Conservation (phyloP, 345 rosid genomes). For the Sapria himalayana region DNA sequence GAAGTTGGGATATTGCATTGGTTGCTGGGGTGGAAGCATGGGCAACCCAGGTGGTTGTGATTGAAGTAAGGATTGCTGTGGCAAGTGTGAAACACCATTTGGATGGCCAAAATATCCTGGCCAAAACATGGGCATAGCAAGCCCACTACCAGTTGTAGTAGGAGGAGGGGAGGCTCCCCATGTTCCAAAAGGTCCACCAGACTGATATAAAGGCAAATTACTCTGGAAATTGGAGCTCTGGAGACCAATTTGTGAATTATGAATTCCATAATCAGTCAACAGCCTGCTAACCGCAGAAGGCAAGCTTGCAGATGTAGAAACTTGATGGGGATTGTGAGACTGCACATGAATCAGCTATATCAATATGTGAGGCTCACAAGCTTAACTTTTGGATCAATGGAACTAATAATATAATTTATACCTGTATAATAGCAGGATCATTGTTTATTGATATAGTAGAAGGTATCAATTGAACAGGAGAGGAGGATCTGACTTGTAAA, state of each 20-base stretch:
- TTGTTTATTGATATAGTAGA: slow-evolving; percentile 54
- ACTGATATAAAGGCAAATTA: slow-evolving; percentile 60
- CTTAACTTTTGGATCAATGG: slow-evolving; percentile 3
- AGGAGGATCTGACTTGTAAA: slow-evolving; percentile 82
- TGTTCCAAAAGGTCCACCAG: slow-evolving; percentile 57
- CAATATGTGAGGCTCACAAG: slow-evolving; percentile 1
- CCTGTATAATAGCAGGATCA: slow-evolving; percentile 95
- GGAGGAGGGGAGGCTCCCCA: slow-evolving; percentile 64
- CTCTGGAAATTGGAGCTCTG: slow-evolving; percentile 54
- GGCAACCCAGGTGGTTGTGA: slow-evolving; percentile 61
- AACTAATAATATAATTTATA: slow-evolving; percentile 7
- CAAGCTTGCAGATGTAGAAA: slow-evolving; percentile 31
- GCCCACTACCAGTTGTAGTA: slow-evolving; percentile 33
- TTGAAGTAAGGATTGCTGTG: slow-evolving; percentile 60
- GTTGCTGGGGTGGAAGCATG: slow-evolving; percentile 47
- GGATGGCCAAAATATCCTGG: slow-evolving; percentile 70
- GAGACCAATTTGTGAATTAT: slow-evolving; percentile 33
- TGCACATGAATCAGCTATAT: slow-evolving; percentile 15
- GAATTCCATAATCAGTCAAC: slow-evolving; percentile 31
- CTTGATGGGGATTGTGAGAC: slow-evolving; percentile 71
- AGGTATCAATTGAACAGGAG: slow-evolving; percentile 51
- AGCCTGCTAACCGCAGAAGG: slow-evolving; percentile 39
- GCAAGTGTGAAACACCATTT: slow-evolving; percentile 63
- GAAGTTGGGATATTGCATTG: slow-evolving; percentile 53
- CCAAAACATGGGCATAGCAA: slow-evolving; percentile 81